Evolutionary conservation across 208 protist genomes (phyloP).

Genomic region (Plasmodiophora brassicae): DNA sequence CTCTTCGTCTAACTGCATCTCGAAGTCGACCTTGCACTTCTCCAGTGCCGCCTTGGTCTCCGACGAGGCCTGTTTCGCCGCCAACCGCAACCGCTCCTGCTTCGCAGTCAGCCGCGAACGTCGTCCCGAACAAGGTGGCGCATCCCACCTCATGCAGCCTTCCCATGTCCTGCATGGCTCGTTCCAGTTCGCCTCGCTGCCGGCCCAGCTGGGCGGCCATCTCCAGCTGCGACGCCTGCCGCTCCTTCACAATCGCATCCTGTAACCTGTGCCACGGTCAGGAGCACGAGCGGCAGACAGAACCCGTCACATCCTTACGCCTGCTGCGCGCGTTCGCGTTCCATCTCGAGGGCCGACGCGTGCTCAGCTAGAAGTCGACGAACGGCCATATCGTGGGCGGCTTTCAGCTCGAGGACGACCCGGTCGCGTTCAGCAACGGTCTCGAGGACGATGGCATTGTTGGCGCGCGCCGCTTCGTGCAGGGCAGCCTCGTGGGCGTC

Average conservation of each 20-base stretch:
- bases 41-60: not conserved
- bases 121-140: not conserved
- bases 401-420: no score
- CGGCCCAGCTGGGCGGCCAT: not conserved
- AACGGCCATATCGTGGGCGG: not conserved
- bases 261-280: not conserved
- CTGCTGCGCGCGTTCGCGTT: no score
- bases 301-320: no score
- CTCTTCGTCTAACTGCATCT: not conserved
- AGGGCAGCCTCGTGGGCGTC: no score
- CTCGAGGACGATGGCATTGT: no score
- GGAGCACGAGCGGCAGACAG: not conserved
- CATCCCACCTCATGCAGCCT: not conserved
- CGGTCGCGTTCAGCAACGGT: no score
- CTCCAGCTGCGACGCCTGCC: not conserved
- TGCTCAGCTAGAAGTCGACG: not conserved
- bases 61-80: not conserved
- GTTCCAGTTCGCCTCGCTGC: not conserved
- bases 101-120: not conserved
- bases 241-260: not conserved
- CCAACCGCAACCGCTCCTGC: not conserved
- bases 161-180: not conserved
- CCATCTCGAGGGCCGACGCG: no score
- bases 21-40: not conserved
- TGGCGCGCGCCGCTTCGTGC: no score